Evolutionary conservation across 1,139 yeast species (phyloP).

Genomic region (Taphrina sp.): DNA sequence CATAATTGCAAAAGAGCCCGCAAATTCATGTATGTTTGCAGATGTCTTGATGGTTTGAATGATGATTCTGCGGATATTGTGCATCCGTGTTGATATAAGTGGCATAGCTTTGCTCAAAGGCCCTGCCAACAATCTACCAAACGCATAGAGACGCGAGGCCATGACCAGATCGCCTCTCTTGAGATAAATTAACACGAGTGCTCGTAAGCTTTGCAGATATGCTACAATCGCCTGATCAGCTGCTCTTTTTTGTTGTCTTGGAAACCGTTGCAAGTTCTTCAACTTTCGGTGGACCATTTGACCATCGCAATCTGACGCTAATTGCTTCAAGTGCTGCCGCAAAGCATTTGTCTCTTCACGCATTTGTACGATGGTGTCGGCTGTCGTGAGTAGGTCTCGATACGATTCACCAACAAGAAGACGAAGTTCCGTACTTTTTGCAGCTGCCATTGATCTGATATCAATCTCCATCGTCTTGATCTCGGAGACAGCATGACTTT

Average conservation of each 20-base stretch:
- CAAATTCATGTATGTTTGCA: neutral
- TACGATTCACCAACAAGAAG: constrained; percentile 28
- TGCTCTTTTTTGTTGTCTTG: neutral
- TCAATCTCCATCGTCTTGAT: constrained; percentile 19
- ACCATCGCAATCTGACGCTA: constrained; percentile 12
- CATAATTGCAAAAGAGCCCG: constrained; percentile 11
- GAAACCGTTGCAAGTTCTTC: neutral
- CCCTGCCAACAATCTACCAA: neutral
- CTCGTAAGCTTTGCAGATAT: constrained; percentile 6
- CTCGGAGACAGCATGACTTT: neutral
- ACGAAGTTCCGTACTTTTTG: constrained; percentile 18
- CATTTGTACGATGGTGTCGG: constrained; percentile 26
- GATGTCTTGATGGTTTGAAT: neutral
- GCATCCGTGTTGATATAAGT: neutral
- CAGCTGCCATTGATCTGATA: constrained; percentile 10
- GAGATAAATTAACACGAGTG: neutral
- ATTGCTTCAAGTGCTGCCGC: constrained; percentile 1
- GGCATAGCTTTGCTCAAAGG: neutral
- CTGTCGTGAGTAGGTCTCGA: constrained; percentile 22
- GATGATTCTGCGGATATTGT: neutral
- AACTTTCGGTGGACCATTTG: neutral
- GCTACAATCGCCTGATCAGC: neutral
- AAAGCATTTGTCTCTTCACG: constrained; percentile 12
- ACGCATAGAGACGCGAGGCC: constrained; percentile 6
- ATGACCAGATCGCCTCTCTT: constrained; percentile 5